phyloP scores from a whole-genome alignment of 805 yeast genomes.

The Yamadazyma phyllophila region DNA sequence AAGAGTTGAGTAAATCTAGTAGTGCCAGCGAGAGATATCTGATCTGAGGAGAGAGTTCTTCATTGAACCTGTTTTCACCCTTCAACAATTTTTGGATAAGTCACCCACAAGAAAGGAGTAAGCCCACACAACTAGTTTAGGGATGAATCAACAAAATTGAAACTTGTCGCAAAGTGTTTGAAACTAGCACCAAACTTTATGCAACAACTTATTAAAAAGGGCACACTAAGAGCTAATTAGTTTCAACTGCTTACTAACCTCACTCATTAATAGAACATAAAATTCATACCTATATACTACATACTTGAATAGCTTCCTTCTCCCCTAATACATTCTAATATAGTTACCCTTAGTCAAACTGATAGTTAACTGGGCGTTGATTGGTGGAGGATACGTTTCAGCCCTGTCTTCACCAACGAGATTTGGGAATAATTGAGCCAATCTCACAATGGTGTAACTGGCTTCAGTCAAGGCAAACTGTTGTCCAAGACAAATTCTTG shows the following conservation, averaged over 20 bases:
- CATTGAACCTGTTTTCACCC: too few species aligned
- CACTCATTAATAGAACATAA: neutral
- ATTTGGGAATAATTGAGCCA: slow-evolving; percentile 26
- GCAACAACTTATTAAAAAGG: too few species aligned
- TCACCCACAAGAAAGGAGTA: too few species aligned
- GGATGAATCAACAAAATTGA: too few species aligned
- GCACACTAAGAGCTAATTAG: too few species aligned
- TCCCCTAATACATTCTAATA: slow-evolving; percentile 11
- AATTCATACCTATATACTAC: neutral
- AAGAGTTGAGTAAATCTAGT: too few species aligned
- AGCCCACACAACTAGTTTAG: too few species aligned
- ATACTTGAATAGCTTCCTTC: neutral
- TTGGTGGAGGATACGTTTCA: slow-evolving; percentile 15
- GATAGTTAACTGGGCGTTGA: slow-evolving; percentile 17
- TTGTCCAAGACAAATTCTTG: slow-evolving; percentile 54
- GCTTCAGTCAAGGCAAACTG: slow-evolving; percentile 56
- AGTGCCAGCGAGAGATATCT: too few species aligned
- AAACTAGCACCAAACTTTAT: too few species aligned
- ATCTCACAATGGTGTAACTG: slow-evolving; percentile 40
- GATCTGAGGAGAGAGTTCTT: too few species aligned
- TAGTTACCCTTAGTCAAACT: slow-evolving; percentile 16
- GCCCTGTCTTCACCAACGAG: slow-evolving; percentile 14
- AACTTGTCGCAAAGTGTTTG: too few species aligned
- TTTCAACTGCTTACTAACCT: neutral
- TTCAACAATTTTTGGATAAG: too few species aligned